phyloP scores from a whole-genome alignment of 257 asterid species.

The Petunia axillaris region DNA sequence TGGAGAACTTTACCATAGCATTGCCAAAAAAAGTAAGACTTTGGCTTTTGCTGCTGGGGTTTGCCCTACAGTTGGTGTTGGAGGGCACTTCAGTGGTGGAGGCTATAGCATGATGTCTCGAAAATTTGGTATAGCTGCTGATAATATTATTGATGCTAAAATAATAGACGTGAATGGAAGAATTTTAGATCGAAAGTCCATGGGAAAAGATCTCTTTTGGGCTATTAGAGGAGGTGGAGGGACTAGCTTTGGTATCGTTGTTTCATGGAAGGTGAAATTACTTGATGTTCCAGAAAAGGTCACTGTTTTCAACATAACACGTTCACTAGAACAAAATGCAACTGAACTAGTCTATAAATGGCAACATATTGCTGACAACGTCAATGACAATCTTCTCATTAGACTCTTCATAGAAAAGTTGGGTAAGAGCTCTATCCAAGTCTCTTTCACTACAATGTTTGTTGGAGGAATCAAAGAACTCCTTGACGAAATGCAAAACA shows the following conservation, averaged over 20 bases:
- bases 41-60: neutral
- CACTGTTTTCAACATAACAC: neutral
- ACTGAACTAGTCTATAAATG: neutral
- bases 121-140: no score
- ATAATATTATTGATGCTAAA: no score
- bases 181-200: neutral
- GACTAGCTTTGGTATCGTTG: no score
- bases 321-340: neutral
- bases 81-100: neutral
- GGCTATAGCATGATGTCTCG: neutral
- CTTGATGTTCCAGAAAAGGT: neutral
- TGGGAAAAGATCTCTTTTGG: slow-evolving; percentile 12
- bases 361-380: neutral
- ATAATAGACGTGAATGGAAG: neutral
- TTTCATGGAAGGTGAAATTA: neutral
- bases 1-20: neutral
- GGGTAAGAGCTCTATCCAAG: neutral
- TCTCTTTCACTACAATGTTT: neutral
- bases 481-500: neutral
- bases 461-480: neutral
- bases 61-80: neutral
- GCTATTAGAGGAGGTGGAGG: neutral
- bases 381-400: neutral
- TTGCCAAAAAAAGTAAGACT: neutral
- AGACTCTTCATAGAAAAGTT: neutral